Conservation (phyloP, 352 stramenopile species). For the Globisporangium solare region DNA sequence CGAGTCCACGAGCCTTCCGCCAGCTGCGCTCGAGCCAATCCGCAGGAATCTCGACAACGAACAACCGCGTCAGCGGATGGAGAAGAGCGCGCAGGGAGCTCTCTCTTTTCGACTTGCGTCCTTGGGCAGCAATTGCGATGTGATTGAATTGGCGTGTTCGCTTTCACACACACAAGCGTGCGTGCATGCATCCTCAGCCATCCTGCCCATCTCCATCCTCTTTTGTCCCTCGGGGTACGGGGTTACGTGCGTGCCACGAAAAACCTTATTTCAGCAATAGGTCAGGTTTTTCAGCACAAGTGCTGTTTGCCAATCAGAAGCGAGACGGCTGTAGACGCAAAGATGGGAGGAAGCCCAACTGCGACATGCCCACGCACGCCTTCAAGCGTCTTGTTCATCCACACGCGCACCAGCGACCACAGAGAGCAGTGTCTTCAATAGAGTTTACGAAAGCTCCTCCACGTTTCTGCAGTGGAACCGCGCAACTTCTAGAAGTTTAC, state of each 20-base stretch:
- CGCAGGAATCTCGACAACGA: too few relatives aligned
- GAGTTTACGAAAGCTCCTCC: too few relatives aligned
- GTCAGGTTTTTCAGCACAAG: neutral
- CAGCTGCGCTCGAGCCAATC: too few relatives aligned
- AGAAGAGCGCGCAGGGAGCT: too few relatives aligned
- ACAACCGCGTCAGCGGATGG: too few relatives aligned
- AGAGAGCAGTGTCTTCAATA: too few relatives aligned
- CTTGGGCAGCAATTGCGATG: too few relatives aligned
- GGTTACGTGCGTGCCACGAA: neutral
- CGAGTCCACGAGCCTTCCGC: neutral
- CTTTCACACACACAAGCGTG: neutral
- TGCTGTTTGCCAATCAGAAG: neutral
- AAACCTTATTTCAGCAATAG: slow-evolving; percentile 2
- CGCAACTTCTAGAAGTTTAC: too few relatives aligned
- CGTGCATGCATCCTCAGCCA: neutral
- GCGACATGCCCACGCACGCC: neutral
- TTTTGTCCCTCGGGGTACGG: neutral
- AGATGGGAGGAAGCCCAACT: neutral
- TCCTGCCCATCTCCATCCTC: neutral
- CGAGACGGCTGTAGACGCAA: neutral
- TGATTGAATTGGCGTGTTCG: neutral
- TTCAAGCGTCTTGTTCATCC: too few relatives aligned
- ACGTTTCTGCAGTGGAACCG: too few relatives aligned
- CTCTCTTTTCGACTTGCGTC: too few relatives aligned
- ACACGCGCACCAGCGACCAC: too few relatives aligned